A percentile compares a stretch with the other conserved stretches of the same genome.
Evolutionary conservation across 345 rosid species (phyloP).

Genomic region (Pistacia vera): DNA sequence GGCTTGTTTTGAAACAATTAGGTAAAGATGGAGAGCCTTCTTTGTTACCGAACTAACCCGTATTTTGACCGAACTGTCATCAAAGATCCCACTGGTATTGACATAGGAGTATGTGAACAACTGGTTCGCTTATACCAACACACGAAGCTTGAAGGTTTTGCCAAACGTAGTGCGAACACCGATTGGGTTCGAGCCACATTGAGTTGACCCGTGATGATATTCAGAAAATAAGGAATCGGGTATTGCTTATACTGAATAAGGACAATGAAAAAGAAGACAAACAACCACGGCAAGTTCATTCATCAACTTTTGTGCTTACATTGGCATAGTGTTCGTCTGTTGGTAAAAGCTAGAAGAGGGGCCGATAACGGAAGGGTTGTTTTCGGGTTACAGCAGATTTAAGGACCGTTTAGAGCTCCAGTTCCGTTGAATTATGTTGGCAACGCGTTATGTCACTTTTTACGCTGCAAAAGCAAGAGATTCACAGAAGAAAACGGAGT

Average conservation of each 20-base stretch:
- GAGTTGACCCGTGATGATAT: conserved; percentile 27
- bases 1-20: conserved; percentile 15
- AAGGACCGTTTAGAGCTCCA: conserved; percentile 38
- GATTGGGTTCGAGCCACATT: conserved; percentile 29
- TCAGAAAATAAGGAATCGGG: conserved; percentile 30
- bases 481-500: conserved; percentile 5
- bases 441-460: conserved; percentile 25
- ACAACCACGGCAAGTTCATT: neutral
- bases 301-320: conserved; percentile 41
- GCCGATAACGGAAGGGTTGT: conserved; percentile 1
- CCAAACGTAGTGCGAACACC: neutral
- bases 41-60: conserved; percentile 18
- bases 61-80: conserved; percentile 29
- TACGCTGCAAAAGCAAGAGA: conserved; percentile 7
- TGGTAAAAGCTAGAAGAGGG: conserved; percentile 33
- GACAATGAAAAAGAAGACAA: neutral
- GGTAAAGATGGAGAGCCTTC: neutral
- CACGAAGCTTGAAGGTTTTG: conserved; percentile 15
- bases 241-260: neutral
- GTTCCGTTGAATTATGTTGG: conserved; percentile 44
- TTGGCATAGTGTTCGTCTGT: conserved; percentile 31
- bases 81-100: conserved; percentile 27
- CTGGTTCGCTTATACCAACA: conserved; percentile 3
- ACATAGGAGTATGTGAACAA: neutral
- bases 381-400: conserved; percentile 35